Evolutionary conservation across 2,329 filamentous ascomycete genomes (phyloP), one percentile per base, ranked within the genome.

Genomic region (Tolypocladium pustulatum): DNA sequence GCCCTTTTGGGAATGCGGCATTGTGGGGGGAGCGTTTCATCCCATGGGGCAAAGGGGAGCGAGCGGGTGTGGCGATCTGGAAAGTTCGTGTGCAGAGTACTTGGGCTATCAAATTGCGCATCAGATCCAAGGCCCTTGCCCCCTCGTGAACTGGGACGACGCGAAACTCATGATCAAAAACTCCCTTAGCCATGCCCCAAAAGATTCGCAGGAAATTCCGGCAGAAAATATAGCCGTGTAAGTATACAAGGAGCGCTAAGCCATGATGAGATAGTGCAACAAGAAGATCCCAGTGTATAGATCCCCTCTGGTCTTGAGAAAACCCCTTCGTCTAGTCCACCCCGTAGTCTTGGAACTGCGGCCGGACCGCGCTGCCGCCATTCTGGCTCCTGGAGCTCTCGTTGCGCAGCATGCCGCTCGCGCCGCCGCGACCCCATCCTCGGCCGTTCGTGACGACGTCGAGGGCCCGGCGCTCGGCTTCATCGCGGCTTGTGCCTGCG

Each of bases 401-500:
- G 60, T 74, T 73, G 38, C 74, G 68, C 53, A 78, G 63, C 67
- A 78, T 68, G 38, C 76, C 75, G 61, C 74, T 78, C 20, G 75
- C 76, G 46, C 75, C 74, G 58, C 73, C 70, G 4, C 71, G 70
- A 3, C 72, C 68, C 72, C 72, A 76, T 55, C 70, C 70, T 55
- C 68, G 66, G 67, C 65, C 69, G 55, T 73, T 74, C 8, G 69
- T 72, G 27, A 75, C 73, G 6, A 75, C 70, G 63, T 81, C 69
- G 70, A 82, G 69, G 46, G 76, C 67, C 66, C 79, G 63, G 68
- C 78, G 64, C 70, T 83, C 60, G 69, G 73, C 61, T 64, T 81
- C 55, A 67, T 76, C 56, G 60, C 76, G 51, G 34, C 40, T 53
- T 32, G 46, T 20, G 17, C 46, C 46, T 2, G 9, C 12, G 12